phyloP scores from a whole-genome alignment of 1,139 yeast species.

The Sugiyamaella castrensis region DNA sequence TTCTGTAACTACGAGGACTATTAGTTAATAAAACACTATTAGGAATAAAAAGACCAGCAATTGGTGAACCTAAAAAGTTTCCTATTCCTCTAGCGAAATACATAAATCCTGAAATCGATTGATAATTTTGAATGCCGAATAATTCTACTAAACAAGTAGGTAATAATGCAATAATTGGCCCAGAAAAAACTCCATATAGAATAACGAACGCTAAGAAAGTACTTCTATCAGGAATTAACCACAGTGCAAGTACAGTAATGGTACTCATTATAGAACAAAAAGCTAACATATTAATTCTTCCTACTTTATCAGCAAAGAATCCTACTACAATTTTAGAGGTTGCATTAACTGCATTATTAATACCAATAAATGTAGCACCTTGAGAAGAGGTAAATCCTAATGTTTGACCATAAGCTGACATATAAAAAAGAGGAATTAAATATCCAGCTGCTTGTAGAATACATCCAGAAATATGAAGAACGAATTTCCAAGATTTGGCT shows the following conservation, averaged over 20 bases:
- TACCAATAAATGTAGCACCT: slow-evolving; percentile 46
- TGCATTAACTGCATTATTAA: slow-evolving; percentile 45
- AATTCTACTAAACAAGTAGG: slow-evolving; percentile 44
- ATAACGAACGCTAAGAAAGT: slow-evolving; percentile 43
- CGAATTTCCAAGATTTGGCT: slow-evolving; percentile 29
- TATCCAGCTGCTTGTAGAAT: slow-evolving; percentile 45
- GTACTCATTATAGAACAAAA: slow-evolving; percentile 40
- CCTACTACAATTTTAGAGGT: slow-evolving; percentile 42
- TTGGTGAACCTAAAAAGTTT: slow-evolving; percentile 27
- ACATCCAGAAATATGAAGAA: slow-evolving; percentile 38
- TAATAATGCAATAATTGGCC: slow-evolving; percentile 41
- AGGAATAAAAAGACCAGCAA: slow-evolving; percentile 27
- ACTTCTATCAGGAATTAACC: slow-evolving; percentile 35
- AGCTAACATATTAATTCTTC: slow-evolving; percentile 42
- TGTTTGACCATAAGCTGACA: slow-evolving; percentile 44
- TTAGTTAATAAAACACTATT: not conserved
- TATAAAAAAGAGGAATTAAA: slow-evolving; percentile 42
- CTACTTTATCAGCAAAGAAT: slow-evolving; percentile 40
- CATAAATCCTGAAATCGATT: slow-evolving; percentile 25
- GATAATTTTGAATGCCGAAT: slow-evolving; percentile 37
- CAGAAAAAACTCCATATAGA: slow-evolving; percentile 34
- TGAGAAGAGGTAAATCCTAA: slow-evolving; percentile 39
- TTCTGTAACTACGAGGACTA: slow-evolving; percentile 17
- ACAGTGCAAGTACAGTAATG: slow-evolving; percentile 37
- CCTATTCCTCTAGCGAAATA: slow-evolving; percentile 27